Percentiles rank a stretch among this genome's conserved stretches.
These are phyloP conservation scores for Aspergillus leporis DNA, from an alignment of 495 filamentous ascomycete genomes.

Conservation along the genomic window DNA sequence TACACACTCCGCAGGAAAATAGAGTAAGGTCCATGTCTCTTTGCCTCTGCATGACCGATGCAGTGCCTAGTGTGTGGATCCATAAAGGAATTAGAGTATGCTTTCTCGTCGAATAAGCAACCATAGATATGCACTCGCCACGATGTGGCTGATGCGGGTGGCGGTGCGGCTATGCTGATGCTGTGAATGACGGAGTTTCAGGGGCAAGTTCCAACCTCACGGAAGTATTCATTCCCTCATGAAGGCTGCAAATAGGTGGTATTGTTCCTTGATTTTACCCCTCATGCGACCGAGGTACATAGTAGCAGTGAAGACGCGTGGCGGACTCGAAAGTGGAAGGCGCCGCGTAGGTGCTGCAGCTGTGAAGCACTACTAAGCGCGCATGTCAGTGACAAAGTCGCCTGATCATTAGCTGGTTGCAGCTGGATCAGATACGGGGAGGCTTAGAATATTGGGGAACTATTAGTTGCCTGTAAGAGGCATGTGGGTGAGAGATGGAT, in stretches of 20 bases:
- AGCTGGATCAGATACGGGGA: not conserved
- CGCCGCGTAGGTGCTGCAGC: not conserved
- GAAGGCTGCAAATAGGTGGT: not conserved
- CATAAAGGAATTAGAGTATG: not conserved
- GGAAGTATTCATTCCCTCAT: not conserved
- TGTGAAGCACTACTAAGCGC: constrained; percentile 1
- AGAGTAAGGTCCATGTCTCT: not conserved
- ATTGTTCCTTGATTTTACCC: not conserved
- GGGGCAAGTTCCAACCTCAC: too few relatives aligned
- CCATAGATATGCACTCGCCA: not conserved
- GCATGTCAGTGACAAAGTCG: not conserved
- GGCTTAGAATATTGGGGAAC: not conserved
- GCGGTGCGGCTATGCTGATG: not conserved
- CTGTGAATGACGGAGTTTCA: too few relatives aligned
- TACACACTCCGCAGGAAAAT: not conserved
- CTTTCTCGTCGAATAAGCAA: not conserved
- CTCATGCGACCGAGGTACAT: not conserved
- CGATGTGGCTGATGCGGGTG: not conserved
- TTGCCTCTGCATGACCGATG: not conserved
- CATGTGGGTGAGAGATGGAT: not conserved
- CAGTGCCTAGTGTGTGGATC: not conserved
- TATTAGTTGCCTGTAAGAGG: not conserved
- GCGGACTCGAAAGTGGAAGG: not conserved
- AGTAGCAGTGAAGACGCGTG: not conserved
- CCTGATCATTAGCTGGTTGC: not conserved